These are phyloP conservation scores for Sarocladiaceae sp. DNA, from an alignment of 2,329 filamentous ascomycete genomes.

Conservation along the genomic window DNA sequence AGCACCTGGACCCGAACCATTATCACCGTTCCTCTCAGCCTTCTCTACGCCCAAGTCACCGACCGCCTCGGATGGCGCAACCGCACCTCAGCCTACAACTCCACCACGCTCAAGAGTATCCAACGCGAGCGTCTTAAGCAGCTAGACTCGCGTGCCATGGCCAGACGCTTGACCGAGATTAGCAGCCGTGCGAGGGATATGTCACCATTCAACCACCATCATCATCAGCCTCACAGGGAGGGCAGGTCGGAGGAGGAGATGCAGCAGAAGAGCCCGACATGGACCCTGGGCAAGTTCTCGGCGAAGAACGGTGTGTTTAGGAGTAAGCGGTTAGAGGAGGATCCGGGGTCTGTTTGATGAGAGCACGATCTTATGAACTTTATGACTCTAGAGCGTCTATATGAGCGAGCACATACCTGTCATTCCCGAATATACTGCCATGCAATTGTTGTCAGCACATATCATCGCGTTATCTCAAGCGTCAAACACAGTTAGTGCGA, in stretches of 20 bases:
- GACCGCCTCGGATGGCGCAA: slow-evolving; percentile 14
- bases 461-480: too few relatives aligned
- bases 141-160: slow-evolving; percentile 13
- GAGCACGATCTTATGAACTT: background rate
- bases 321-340: background rate
- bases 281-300: slow-evolving; percentile 7
- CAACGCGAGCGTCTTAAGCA: slow-evolving; percentile 13
- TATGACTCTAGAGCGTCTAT: slow-evolving; percentile 4
- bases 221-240: background rate
- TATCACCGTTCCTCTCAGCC: slow-evolving; percentile 11
- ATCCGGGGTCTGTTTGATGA: slow-evolving; percentile 1
- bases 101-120: slow-evolving; percentile 12
- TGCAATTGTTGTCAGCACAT: too few relatives aligned
- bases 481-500: too few relatives aligned
- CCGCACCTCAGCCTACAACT: slow-evolving; percentile 13
- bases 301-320: background rate
- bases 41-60: slow-evolving; percentile 11
- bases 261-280: slow-evolving; percentile 5
- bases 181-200: slow-evolving; percentile 12
- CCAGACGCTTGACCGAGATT: slow-evolving; percentile 15
- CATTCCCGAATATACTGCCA: slow-evolving; percentile 1
- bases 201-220: background rate
- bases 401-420: slow-evolving; percentile 3
- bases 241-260: background rate
- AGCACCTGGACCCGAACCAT: slow-evolving; percentile 17